A percentile compares a stretch with the other conserved stretches of the same genome.
Evolutionary conservation across 164 flowering plant species (phyloP).

Genomic region (Magnolia changhungtana): DNA sequence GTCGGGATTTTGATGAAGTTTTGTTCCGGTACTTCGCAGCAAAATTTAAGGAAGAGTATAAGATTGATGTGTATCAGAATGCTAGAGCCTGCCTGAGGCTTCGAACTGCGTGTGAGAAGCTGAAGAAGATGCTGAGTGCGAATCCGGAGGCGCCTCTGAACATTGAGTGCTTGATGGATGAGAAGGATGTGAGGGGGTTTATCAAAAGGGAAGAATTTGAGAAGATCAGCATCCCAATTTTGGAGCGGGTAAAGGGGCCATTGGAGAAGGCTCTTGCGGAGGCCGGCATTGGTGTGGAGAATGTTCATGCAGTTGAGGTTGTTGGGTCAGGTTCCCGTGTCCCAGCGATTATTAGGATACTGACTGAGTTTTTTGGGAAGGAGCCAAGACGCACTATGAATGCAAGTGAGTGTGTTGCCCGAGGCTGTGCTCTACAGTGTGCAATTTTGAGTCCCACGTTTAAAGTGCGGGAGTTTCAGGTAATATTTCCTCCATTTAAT

Average conservation of each 20-base stretch:
- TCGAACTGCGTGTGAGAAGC: slow-evolving; percentile 73
- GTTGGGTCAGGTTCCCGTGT: slow-evolving; percentile 90
- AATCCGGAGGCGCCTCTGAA: slow-evolving; percentile 83
- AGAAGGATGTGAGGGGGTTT: slow-evolving; percentile 79
- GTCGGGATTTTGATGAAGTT: slow-evolving; percentile 87
- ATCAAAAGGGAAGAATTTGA: slow-evolving; percentile 92
- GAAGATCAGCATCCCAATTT: slow-evolving; percentile 62
- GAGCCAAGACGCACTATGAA: slow-evolving; percentile 94
- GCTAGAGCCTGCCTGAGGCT: slow-evolving; percentile 79
- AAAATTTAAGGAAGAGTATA: slow-evolving; percentile 71
- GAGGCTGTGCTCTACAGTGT: slow-evolving; percentile 79
- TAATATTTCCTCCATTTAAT: slow-evolving; percentile 12
- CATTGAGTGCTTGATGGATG: slow-evolving; percentile 97
- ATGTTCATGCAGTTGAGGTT: slow-evolving; percentile 76
- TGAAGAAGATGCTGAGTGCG: slow-evolving; percentile 88
- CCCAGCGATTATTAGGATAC: slow-evolving; percentile 76
- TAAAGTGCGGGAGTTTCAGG: slow-evolving; percentile 92
- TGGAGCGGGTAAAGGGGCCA: slow-evolving; percentile 81
- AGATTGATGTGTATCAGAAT: slow-evolving; percentile 75
- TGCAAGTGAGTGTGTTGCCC: slow-evolving; percentile 94
- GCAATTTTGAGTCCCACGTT: slow-evolving; percentile 92
- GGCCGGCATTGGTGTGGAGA: slow-evolving; percentile 62
- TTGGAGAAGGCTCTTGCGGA: slow-evolving; percentile 76
- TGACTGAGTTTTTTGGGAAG: slow-evolving; percentile 81
- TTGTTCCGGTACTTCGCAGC: slow-evolving; percentile 73